Percentiles rank a stretch among this genome's conserved stretches.
These are phyloP conservation scores for Thuja plicata DNA, from an alignment of 83 land plant species.

Conservation along the genomic window DNA sequence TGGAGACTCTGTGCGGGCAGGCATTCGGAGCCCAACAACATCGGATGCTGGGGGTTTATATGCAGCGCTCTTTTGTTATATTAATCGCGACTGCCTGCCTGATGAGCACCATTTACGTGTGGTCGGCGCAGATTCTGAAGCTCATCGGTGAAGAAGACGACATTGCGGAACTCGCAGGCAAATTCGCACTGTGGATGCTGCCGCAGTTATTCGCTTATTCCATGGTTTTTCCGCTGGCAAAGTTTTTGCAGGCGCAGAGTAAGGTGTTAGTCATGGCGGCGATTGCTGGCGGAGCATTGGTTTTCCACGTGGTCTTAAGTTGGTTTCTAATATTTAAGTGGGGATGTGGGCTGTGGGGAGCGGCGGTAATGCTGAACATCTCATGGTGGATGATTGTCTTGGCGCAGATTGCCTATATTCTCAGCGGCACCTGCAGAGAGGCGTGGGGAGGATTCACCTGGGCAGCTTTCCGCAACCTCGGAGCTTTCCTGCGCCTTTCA, in stretches of 20 bases:
- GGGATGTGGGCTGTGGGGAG: conserved; percentile 39
- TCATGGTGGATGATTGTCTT: conserved; percentile 19
- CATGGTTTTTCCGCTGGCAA: conserved; percentile 36
- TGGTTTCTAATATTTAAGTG: conserved; percentile 33
- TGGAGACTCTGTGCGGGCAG: conserved; percentile 57
- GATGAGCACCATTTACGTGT: conserved; percentile 24
- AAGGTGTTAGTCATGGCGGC: conserved; percentile 34
- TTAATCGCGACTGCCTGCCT: conserved; percentile 13
- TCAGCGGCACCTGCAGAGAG: too few relatives aligned
- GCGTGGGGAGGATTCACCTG: too few relatives aligned
- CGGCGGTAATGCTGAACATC: conserved; percentile 26
- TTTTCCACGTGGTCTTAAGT: conserved; percentile 31
- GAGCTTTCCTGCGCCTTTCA: conserved; percentile 23
- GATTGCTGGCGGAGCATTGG: conserved; percentile 24
- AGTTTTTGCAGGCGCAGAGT: conserved; percentile 54
- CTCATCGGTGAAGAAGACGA: conserved; percentile 31
- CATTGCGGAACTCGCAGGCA: conserved; percentile 33
- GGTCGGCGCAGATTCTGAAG: conserved; percentile 18
- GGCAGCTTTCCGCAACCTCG: too few relatives aligned
- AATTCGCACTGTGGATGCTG: conserved; percentile 30
- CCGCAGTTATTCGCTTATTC: conserved; percentile 52
- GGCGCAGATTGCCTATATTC: too few relatives aligned
- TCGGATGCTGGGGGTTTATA: conserved; percentile 44
- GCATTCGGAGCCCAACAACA: conserved; percentile 41
- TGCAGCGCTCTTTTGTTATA: conserved; percentile 46